These are phyloP conservation scores for Flaveria linearis DNA, from an alignment of 129 eudicot species.

Conservation along the genomic window DNA sequence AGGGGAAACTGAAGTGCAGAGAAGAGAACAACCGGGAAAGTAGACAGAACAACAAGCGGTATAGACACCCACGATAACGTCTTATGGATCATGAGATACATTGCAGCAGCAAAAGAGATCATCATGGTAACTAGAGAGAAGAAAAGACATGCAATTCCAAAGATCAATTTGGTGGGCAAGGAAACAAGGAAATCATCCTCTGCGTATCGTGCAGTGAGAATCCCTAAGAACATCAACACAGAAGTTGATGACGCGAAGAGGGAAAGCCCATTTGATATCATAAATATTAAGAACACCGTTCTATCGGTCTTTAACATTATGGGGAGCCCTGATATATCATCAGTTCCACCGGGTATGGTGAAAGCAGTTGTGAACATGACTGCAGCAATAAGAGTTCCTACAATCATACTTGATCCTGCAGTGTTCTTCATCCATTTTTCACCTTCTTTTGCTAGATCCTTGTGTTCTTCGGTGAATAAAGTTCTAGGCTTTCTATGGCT, in stretches of 20 bases:
- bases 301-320: conserved; percentile 28
- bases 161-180: conserved; percentile 47
- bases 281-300: conserved; percentile 38
- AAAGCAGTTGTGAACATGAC: conserved; percentile 65
- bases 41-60: conserved; percentile 43
- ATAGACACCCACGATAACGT: conserved; percentile 43
- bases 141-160: conserved; percentile 49
- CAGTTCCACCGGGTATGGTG: conserved; percentile 57
- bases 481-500: conserved; percentile 37
- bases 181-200: conserved; percentile 49
- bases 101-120: conserved; percentile 49
- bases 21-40: conserved; percentile 43
- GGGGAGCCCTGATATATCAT: conserved; percentile 38
- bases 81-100: conserved; percentile 42
- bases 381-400: conserved; percentile 58
- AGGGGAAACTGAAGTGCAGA: conserved; percentile 50
- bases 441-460: conserved; percentile 46
- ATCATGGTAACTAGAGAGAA: conserved; percentile 59
- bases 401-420: conserved; percentile 59
- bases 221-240: conserved; percentile 51
- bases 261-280: conserved; percentile 45
- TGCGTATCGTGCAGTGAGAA: conserved; percentile 52
- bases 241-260: conserved; percentile 51
- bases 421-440: conserved; percentile 65
- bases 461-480: conserved; percentile 52